A percentile compares a stretch with the other conserved stretches of the same genome.
phyloP scores from a whole-genome alignment of 805 yeast genomes.

The Candida oleophila region DNA sequence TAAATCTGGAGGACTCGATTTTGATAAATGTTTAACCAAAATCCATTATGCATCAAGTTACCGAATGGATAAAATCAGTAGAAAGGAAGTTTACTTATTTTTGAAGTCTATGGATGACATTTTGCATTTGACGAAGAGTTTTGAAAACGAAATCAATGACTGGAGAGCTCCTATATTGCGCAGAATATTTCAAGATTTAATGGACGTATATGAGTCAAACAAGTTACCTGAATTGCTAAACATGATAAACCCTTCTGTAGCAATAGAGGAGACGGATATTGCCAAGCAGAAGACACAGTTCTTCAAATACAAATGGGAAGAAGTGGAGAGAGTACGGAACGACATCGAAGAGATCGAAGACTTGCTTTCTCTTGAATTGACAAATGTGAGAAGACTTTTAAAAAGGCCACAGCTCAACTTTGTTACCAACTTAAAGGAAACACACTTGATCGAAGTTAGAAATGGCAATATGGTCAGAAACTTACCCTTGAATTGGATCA shows the following conservation, averaged over 20 bases:
- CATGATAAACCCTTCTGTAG: conserved; percentile 53
- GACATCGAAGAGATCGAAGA: conserved; percentile 45
- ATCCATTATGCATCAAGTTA: conserved; percentile 36
- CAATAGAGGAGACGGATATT: conserved; percentile 44
- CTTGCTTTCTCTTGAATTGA: conserved; percentile 54
- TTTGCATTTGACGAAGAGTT: conserved; percentile 22
- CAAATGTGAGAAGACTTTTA: conserved; percentile 41
- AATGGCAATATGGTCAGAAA: conserved; percentile 50
- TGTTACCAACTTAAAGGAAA: conserved; percentile 58
- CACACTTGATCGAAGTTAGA: conserved; percentile 75
- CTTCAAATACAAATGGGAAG: conserved; percentile 44
- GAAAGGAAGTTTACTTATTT: conserved; percentile 33
- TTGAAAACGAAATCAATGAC: conserved; percentile 37
- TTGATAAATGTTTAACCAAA: conserved; percentile 36
- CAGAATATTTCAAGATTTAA: conserved; percentile 36
- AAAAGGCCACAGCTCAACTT: conserved; percentile 59
- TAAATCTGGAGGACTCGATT: conserved; percentile 25
- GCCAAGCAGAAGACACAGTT: conserved; percentile 46
- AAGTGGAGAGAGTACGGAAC: conserved; percentile 33
- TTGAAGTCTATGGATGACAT: conserved; percentile 29
- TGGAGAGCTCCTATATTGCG: conserved; percentile 33
- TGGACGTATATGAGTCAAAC: conserved; percentile 27
- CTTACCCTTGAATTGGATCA: conserved; percentile 76
- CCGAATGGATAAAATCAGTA: conserved; percentile 22
- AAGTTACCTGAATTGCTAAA: conserved; percentile 34